Base-by-base conservation (phyloP, 331 rosid genomes). In the Quercus lobata region DNA sequence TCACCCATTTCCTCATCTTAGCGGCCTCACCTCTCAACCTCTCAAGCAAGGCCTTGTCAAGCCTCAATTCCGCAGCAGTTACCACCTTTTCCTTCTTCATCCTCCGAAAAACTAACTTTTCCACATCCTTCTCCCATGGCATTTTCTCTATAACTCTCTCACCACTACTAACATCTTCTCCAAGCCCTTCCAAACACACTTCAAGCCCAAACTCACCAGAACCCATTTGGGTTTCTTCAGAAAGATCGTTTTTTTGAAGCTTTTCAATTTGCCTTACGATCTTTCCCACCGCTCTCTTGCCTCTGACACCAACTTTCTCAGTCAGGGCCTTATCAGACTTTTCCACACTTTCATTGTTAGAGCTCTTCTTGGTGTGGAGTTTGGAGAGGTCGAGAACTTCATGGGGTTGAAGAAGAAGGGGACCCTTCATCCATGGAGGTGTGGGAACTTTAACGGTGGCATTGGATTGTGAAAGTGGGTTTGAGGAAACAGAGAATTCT, bases 111-210 rank as follows among this genome's bases (percentile, higher is more conserved):
- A 71, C 84, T 66, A 87, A 30, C 54, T 80, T 49, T 12, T 49
- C 76, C 55, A 87, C 92, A 27, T 89, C 94, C 78, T 73, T 89
- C 87, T 89, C 96, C 98, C 98, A 94, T 5, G 98, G 96, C 96
- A 90, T 83, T 84, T 87, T 90, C 78, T 18, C 74, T 22, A 76
- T 66, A 41, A 18, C 53, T 58, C 80, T 71, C 70, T 73, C 75
- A 32, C 77, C 83, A 52, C 17, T 3, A 14, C 5, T 49, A 1
- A 34, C 63, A 6, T 62, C 78, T 62, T 76, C 81, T 41, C 69
- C 78, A 74, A 88, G 17, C 58, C 65, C 73, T 57, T 84, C 91
- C 77, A 90, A 85, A 82, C 72, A 57, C 25, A n/a, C 80, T 73
- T 75, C 89, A 77, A 91, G 84, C 72, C 76, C 89, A 76, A 73